Base-by-base conservation (phyloP, 108 stramenopile species). In the Cyclotella baltica region DNA sequence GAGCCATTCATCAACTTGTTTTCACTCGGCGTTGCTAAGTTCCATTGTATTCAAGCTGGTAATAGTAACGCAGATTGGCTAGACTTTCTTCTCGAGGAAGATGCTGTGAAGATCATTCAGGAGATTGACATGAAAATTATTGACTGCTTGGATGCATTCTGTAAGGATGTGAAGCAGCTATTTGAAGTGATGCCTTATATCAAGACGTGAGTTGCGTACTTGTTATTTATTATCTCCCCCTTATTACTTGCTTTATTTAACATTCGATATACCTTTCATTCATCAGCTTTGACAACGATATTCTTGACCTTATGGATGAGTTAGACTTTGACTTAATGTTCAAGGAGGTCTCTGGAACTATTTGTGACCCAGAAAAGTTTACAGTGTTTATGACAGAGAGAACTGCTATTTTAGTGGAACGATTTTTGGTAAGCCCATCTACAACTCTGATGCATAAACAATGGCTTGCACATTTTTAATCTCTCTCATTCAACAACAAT, bases 281-380 rank as follows among this genome's bases (percentile, higher is more conserved):
- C 25, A 16, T 0, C 62, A 95, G 91, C 28, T 91, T 96, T 67
- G 94, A 96, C 47, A 90, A 93, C 37, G 94, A 96, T 48, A 87
- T 96, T 40, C 83, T 96, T 43, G 87, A 93, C 57, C 86, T 96
- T 6, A 90, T 96, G 61, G 94, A 96, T 64, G 92, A 92, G 59
- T 70, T 96, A 16, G 88, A 92, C 73, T 62, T 92, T 28, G 92
- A 93, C 46, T 56, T 78, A 51, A 86, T 93, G 50, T 43, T 96
- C 31, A 89, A 85, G 48, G 94, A 93, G 37, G 86, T 89, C 57
- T 83, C 91, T 1, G 84, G 85, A 57, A 86, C 89, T 13, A 76
- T 96, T 33, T 86, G 87, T 18, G 86, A 96, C 62, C 63, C 87
- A 16, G 86, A 86, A 0, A 86, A 84, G 71, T 82, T 89, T 29